Percentiles rank a stretch among this genome's conserved stretches.
Evolutionary conservation across 805 yeast species (phyloP).

Genomic region (Yueomyces sinensis): DNA sequence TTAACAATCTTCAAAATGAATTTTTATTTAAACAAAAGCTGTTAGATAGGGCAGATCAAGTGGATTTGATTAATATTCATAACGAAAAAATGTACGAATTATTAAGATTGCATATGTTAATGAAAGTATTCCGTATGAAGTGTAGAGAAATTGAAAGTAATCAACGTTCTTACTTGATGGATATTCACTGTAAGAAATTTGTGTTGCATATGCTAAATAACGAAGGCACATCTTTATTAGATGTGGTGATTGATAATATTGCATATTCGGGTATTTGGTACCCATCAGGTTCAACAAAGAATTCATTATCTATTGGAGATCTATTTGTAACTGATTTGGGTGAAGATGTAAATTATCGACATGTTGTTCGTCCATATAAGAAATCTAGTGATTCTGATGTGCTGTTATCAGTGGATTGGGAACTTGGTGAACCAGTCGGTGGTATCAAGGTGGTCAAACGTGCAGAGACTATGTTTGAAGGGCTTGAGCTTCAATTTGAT

Average conservation of each 20-base stretch:
- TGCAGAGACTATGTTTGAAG: slow-evolving; percentile 45
- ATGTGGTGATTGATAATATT: slow-evolving; percentile 48
- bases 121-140: slow-evolving; percentile 9
- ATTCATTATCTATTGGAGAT: slow-evolving; percentile 41
- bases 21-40: slow-evolving; percentile 36
- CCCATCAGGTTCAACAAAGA: slow-evolving; percentile 54
- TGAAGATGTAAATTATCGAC: slow-evolving; percentile 49
- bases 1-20: slow-evolving; percentile 32
- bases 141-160: background rate
- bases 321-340: slow-evolving; percentile 58
- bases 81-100: slow-evolving; percentile 25
- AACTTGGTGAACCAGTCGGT: slow-evolving; percentile 67
- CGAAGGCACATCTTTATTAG: slow-evolving; percentile 48
- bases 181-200: background rate
- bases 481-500: slow-evolving; percentile 60
- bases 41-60: slow-evolving; percentile 35
- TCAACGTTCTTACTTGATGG: background rate
- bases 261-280: slow-evolving; percentile 47
- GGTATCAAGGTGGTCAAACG: slow-evolving; percentile 66
- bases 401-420: slow-evolving; percentile 34
- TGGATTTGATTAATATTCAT: slow-evolving; percentile 31
- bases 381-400: slow-evolving; percentile 1
- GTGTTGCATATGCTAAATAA: slow-evolving; percentile 49
- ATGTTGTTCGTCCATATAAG: slow-evolving; percentile 43
- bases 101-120: slow-evolving; percentile 31